These are phyloP conservation scores for Dissophora globulifera DNA, from an alignment of 192 early-diverging fungal genomes.

Conservation along the genomic window DNA sequence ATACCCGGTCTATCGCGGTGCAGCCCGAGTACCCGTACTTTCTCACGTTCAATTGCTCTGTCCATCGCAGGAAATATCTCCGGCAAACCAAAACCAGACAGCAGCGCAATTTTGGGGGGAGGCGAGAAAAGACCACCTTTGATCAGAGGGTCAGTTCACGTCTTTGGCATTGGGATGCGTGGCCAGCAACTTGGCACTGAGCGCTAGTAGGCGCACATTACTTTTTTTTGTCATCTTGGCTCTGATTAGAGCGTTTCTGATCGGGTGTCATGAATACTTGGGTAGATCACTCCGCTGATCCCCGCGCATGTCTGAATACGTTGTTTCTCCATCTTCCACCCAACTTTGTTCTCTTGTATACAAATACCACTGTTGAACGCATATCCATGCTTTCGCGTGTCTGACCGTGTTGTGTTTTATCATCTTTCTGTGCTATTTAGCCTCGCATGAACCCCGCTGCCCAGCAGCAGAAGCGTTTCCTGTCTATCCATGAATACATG, in stretches of 20 bases:
- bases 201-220: too few species aligned
- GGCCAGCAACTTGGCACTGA: too few species aligned
- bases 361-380: not conserved
- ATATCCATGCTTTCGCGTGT: not conserved
- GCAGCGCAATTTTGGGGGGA: not conserved
- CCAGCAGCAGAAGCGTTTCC: constrained; percentile 80
- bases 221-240: not conserved
- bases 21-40: not conserved
- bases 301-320: constrained; percentile 3
- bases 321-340: not conserved
- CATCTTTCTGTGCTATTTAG: constrained; percentile 1
- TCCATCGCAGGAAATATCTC: too few species aligned
- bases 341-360: constrained; percentile 19
- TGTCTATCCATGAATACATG: constrained; percentile 98
- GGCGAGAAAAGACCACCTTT: not conserved
- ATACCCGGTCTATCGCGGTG: too few species aligned
- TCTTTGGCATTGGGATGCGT: too few species aligned
- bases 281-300: too few species aligned
- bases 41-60: too few species aligned
- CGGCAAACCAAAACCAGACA: too few species aligned
- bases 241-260: too few species aligned
- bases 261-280: too few species aligned
- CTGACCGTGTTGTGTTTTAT: not conserved
- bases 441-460: constrained; percentile 46
- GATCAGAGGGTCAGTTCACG: too few species aligned